Percentiles rank a stretch among this genome's conserved stretches.
phyloP scores from a whole-genome alignment of 2,329 filamentous ascomycete genomes.

The Escovopsis sp. region DNA sequence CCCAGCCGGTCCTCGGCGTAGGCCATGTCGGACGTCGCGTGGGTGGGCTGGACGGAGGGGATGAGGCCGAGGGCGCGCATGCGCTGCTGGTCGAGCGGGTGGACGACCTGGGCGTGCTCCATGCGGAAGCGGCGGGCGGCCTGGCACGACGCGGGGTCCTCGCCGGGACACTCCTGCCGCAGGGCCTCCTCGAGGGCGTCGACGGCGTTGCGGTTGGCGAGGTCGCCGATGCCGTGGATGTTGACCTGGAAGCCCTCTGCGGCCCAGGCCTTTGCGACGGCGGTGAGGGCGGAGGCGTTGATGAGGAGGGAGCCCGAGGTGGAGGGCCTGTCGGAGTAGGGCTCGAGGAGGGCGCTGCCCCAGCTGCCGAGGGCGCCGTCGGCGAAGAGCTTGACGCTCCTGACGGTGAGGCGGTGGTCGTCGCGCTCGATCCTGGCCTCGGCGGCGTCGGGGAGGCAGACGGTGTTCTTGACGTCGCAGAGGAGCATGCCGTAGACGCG shows the following conservation, averaged over 20 bases:
- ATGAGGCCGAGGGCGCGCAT: constrained; percentile 46
- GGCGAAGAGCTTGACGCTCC: constrained; percentile 55
- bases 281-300: constrained; percentile 42
- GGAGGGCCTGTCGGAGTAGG: constrained; percentile 48
- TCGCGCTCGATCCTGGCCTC: constrained; percentile 26
- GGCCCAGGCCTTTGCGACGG: constrained; percentile 43
- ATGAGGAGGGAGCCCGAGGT: constrained; percentile 51
- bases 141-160: constrained; percentile 34
- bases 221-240: constrained; percentile 59
- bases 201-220: constrained; percentile 49
- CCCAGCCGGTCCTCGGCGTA: constrained; percentile 51
- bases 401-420: constrained; percentile 39
- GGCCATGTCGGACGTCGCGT: constrained; percentile 57
- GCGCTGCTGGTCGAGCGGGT: constrained; percentile 46
- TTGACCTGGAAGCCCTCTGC: constrained; percentile 50
- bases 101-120: constrained; percentile 58
- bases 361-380: constrained; percentile 58
- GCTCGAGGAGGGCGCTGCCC: constrained; percentile 58
- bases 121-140: constrained; percentile 46
- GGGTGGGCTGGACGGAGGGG: constrained; percentile 56
- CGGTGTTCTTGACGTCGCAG: constrained; percentile 48
- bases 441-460: constrained; percentile 38
- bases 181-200: constrained; percentile 47
- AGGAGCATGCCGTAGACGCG: constrained; percentile 57
- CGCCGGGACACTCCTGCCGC: constrained; percentile 32